Evolutionary conservation across 2,329 filamentous ascomycete species (phyloP).

Genomic region (Penicillium sp.): DNA sequence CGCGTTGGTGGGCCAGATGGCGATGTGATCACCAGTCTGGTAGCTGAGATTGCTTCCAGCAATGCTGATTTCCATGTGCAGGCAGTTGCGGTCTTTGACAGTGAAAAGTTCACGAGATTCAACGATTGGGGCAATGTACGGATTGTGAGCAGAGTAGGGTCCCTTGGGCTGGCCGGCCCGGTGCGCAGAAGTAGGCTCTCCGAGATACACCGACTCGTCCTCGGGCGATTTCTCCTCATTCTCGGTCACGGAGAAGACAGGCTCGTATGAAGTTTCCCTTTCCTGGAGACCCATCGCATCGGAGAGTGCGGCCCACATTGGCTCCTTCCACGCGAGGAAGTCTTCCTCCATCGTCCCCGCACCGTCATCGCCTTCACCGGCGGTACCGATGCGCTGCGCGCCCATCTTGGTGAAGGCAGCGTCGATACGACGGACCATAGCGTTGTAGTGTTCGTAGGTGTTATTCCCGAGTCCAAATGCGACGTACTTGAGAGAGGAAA

Average conservation of each 20-base stretch:
- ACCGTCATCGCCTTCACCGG: slow-evolving; percentile 94
- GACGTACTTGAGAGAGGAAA: slow-evolving; percentile 84
- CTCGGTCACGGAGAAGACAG: slow-evolving; percentile 77
- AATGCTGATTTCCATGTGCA: slow-evolving; percentile 93
- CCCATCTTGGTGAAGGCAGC: slow-evolving; percentile 75
- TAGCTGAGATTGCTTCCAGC: slow-evolving; percentile 84
- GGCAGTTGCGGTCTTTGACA: slow-evolving; percentile 83
- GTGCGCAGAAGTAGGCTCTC: slow-evolving; percentile 94
- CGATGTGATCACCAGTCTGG: slow-evolving; percentile 95
- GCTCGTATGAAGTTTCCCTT: slow-evolving; percentile 92
- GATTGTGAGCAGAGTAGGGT: slow-evolving; percentile 94
- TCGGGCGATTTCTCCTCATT: slow-evolving; percentile 67
- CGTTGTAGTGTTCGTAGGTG: slow-evolving; percentile 99
- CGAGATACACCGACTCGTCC: slow-evolving; percentile 79
- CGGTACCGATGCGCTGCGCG: slow-evolving; percentile 73
- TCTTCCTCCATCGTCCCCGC: slow-evolving; percentile 99
- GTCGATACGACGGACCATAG: slow-evolving; percentile 90
- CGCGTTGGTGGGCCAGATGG: slow-evolving; percentile 93
- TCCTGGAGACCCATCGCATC: slow-evolving; percentile 85
- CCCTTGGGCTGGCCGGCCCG: slow-evolving; percentile 77
- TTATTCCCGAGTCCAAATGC: slow-evolving; percentile 97
- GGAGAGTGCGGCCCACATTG: slow-evolving; percentile 87
- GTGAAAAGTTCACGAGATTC: slow-evolving; percentile 89
- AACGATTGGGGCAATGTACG: slow-evolving; percentile 87
- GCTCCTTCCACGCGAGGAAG: slow-evolving; percentile 97